Evolutionary conservation across 2,329 filamentous ascomycete species (phyloP).

Genomic region (Phialocephala sp.): DNA sequence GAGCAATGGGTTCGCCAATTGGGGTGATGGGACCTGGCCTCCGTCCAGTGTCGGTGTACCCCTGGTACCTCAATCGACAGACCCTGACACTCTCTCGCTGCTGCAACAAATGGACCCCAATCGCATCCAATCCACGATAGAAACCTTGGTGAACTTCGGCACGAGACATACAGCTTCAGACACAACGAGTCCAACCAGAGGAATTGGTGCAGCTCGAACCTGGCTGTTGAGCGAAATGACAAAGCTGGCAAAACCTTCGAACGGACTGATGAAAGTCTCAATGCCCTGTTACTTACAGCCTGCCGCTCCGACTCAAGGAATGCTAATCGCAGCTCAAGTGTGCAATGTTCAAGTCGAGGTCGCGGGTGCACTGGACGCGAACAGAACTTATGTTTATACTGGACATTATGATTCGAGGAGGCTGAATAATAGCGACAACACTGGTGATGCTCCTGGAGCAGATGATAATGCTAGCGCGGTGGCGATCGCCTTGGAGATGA

Average conservation of each 20-base stretch:
- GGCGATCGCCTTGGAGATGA: constrained; percentile 55
- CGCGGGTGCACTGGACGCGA: constrained; percentile 53
- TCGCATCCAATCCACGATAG: constrained; percentile 55
- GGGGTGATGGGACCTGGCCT: constrained; percentile 23
- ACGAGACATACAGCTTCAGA: constrained; percentile 61
- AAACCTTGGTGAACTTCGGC: constrained; percentile 59
- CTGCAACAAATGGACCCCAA: constrained; percentile 36
- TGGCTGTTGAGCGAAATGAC: constrained; percentile 59
- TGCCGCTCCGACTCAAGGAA: constrained; percentile 47
- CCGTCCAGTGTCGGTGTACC: constrained; percentile 18
- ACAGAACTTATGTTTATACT: constrained; percentile 59
- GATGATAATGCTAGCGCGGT: constrained; percentile 63
- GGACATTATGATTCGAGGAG: constrained; percentile 61
- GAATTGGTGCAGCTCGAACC: constrained; percentile 61
- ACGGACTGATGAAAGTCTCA: constrained; percentile 55
- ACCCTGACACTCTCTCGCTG: constrained; percentile 18
- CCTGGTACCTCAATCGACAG: constrained; percentile 22
- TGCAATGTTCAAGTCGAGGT: constrained; percentile 59
- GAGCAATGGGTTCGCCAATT: constrained; percentile 24
- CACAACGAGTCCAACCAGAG: constrained; percentile 55
- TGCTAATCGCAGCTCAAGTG: constrained; percentile 57
- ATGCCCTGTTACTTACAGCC: constrained; percentile 56
- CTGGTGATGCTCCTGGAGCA: constrained; percentile 59
- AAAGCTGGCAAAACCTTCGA: constrained; percentile 51
- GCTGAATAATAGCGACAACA: constrained; percentile 56